A percentile compares a stretch with the other conserved stretches of the same genome.
phyloP scores from a whole-genome alignment of 2,329 filamentous ascomycete genomes.

The Ceratocystis alfenasii region DNA sequence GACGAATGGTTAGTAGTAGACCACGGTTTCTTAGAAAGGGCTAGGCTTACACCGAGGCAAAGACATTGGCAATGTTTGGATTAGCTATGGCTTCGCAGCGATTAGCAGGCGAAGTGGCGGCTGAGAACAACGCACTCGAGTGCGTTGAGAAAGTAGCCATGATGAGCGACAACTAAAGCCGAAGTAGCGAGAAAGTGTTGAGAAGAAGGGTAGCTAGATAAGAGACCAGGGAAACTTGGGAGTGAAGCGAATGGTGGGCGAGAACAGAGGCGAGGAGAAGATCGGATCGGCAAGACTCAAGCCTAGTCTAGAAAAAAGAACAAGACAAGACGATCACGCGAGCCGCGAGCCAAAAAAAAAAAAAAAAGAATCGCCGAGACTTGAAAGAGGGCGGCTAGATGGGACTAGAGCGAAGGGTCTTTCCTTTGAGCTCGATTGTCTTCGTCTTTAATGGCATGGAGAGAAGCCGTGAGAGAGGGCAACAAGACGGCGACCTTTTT shows the following conservation, averaged over 20 bases:
- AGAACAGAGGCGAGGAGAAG: background rate
- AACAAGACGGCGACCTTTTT: background rate
- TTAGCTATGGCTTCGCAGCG: conserved; percentile 23
- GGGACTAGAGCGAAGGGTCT: background rate
- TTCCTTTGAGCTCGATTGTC: background rate
- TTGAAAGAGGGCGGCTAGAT: background rate
- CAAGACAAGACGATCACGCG: background rate
- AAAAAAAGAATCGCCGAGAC: background rate
- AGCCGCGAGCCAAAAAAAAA: background rate
- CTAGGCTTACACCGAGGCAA: conserved; percentile 22
- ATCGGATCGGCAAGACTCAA: background rate
- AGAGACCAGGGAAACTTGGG: background rate
- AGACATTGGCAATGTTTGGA: conserved; percentile 22
- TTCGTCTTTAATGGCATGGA: background rate
- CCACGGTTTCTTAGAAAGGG: background rate
- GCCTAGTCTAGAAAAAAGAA: too few relatives aligned
- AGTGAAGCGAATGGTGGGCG: background rate
- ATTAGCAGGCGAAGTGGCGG: conserved; percentile 13
- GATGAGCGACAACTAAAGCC: conserved; percentile 2
- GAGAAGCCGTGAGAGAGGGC: background rate
- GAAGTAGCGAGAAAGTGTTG: too few relatives aligned
- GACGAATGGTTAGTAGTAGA: background rate
- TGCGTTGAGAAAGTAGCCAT: conserved; percentile 27
- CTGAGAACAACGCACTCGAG: conserved; percentile 15
- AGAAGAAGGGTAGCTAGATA: background rate